A percentile compares a stretch with the other conserved stretches of the same genome.
These are phyloP conservation scores for Miscanthus lutarioriparius DNA, from an alignment of 176 grass and related monocot species.

Conservation along the genomic window DNA sequence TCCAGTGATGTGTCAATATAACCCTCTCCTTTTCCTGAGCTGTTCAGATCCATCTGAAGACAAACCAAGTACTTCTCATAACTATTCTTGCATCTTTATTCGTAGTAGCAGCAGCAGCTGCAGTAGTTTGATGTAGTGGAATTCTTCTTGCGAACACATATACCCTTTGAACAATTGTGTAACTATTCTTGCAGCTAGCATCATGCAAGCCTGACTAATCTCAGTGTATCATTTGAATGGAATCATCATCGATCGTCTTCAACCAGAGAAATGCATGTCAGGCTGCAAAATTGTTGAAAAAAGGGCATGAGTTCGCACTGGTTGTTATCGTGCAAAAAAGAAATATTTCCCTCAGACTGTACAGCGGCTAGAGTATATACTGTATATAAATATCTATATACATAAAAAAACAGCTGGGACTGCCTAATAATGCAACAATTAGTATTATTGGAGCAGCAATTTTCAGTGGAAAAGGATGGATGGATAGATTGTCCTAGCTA, in stretches of 20 bases:
- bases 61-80: neutral
- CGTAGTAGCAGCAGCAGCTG: neutral
- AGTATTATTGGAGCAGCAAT: neutral
- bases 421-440: neutral
- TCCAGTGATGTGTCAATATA: neutral
- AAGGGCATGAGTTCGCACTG: neutral
- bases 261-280: neutral
- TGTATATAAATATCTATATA: neutral
- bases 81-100: neutral
- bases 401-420: neutral
- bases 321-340: neutral
- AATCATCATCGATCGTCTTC: neutral
- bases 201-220: neutral
- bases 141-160: neutral
- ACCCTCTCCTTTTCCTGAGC: neutral
- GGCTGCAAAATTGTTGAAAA: neutral
- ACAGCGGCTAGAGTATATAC: neutral
- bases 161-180: neutral
- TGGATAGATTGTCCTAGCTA: neutral
- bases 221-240: neutral
- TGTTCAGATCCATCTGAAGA: neutral
- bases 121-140: neutral
- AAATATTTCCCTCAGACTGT: neutral
- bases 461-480: neutral
- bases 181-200: neutral